Evolutionary conservation across 768 basidiomycete species (phyloP).

Genomic region (Naematelia encephala): DNA sequence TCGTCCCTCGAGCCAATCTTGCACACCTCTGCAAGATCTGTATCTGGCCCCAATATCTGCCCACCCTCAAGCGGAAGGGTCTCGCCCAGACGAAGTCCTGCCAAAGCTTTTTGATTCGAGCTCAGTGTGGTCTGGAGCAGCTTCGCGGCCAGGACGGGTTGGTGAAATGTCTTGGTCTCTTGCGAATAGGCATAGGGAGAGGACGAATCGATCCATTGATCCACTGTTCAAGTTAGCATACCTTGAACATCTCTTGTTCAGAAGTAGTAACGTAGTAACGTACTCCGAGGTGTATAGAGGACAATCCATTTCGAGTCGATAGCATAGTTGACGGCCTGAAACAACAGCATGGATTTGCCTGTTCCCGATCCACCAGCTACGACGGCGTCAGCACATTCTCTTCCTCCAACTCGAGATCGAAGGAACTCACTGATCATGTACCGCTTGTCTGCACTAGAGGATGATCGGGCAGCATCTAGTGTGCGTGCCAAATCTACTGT

Average conservation of each 20-base stretch:
- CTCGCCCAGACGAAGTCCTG: slow-evolving; percentile 14
- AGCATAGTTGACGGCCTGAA: slow-evolving; percentile 73
- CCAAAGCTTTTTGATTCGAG: slow-evolving; percentile 58
- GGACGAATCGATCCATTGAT: slow-evolving; percentile 68
- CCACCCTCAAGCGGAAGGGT: slow-evolving; percentile 21
- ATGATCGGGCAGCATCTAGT: slow-evolving; percentile 56
- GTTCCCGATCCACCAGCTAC: slow-evolving; percentile 69
- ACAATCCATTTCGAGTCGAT: slow-evolving; percentile 69
- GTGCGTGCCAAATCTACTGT: slow-evolving; percentile 61
- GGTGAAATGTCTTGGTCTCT: slow-evolving; percentile 71
- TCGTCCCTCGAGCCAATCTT: slow-evolving; percentile 61
- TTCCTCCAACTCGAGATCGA: neutral
- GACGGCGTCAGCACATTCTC: slow-evolving; percentile 18
- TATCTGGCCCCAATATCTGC: slow-evolving; percentile 11
- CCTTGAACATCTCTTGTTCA: neutral
- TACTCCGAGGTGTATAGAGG: slow-evolving; percentile 77
- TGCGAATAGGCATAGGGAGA: slow-evolving; percentile 71
- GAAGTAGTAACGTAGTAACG: slow-evolving; percentile 27
- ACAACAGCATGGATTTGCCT: slow-evolving; percentile 74
- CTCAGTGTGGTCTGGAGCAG: slow-evolving; percentile 62
- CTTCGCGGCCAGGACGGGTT: slow-evolving; percentile 64
- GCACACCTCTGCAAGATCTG: slow-evolving; percentile 58
- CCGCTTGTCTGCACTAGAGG: slow-evolving; percentile 58
- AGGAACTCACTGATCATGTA: slow-evolving; percentile 63
- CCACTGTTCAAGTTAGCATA: slow-evolving; percentile 50